Conservation (phyloP, 116 monocot genomes). For the Cymodocea nodosa region DNA sequence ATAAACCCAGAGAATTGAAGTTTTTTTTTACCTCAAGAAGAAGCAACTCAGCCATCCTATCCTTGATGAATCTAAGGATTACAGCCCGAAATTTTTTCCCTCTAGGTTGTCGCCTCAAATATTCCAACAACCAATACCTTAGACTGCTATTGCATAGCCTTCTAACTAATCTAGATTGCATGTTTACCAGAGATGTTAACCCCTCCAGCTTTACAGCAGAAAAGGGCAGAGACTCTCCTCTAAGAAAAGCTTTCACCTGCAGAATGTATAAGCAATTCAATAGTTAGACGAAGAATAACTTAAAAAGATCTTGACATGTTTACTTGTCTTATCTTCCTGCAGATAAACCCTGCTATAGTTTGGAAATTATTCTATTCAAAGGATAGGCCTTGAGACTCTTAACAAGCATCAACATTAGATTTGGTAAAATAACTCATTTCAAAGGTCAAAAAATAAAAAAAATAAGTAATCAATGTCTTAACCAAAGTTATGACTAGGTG, state of each 20-base stretch:
- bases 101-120: constrained; percentile 73
- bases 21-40: constrained; percentile 55
- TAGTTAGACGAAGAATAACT: no score
- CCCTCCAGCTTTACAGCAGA: constrained; percentile 73
- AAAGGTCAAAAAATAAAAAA: no score
- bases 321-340: no score
- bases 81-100: constrained; percentile 56
- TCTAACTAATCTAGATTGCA: constrained; percentile 60
- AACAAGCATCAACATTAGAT: no score
- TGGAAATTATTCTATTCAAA: no score
- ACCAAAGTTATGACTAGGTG: no score
- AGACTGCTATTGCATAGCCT: constrained; percentile 56
- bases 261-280: background rate
- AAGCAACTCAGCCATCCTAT: constrained; percentile 59
- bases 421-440: no score
- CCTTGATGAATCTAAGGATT: constrained; percentile 82
- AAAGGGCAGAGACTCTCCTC: constrained; percentile 65
- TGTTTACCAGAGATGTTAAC: constrained; percentile 48
- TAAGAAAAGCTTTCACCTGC: constrained; percentile 93
- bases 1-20: background rate
- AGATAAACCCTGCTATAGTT: no score
- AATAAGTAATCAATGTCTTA: no score
- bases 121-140: constrained; percentile 92
- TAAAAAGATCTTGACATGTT: no score
- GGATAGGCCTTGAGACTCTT: no score